Percentiles rank a stretch among this genome's conserved stretches.
Evolutionary conservation across 306 rosid species (phyloP).

Genomic region (Purshia tridentata): DNA sequence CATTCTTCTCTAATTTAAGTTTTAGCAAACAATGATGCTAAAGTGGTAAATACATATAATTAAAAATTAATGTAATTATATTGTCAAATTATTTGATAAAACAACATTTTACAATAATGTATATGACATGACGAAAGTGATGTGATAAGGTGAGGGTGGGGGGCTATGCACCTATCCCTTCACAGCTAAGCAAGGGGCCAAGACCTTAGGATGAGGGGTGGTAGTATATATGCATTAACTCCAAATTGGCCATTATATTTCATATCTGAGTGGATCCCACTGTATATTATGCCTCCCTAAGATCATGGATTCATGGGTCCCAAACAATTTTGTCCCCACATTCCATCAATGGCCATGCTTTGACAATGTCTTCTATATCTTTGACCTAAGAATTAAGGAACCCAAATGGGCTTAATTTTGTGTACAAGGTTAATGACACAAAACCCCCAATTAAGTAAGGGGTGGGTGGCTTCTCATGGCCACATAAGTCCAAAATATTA

Average conservation of each 20-base stretch:
- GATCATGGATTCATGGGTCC: constrained; percentile 53
- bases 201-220: constrained; percentile 25
- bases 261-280: constrained; percentile 47
- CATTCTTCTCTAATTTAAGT: too few relatives aligned
- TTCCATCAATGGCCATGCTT: constrained; percentile 25
- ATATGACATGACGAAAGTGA: too few relatives aligned
- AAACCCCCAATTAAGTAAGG: constrained; percentile 23
- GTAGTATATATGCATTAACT: constrained; percentile 44
- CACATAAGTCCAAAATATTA: constrained; percentile 40
- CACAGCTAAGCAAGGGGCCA: constrained; percentile 47
- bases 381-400: constrained; percentile 27
- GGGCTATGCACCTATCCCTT: constrained; percentile 21
- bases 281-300: constrained; percentile 32
- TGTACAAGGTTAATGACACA: constrained; percentile 19
- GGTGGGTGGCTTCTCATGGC: constrained; percentile 23
- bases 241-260: constrained; percentile 38
- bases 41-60: too few relatives aligned
- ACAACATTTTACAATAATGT: too few relatives aligned
- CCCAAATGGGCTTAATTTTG: constrained; percentile 20
- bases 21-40: too few relatives aligned
- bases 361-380: constrained; percentile 28
- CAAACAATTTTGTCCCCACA: constrained; percentile 25
- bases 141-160: constrained; percentile 23
- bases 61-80: too few relatives aligned
- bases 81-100: too few relatives aligned